Evolutionary conservation across 2,329 filamentous ascomycete species (phyloP), one percentile per base, ranked within the genome.

Genomic region (Ascochyta clinopodiicola): DNA sequence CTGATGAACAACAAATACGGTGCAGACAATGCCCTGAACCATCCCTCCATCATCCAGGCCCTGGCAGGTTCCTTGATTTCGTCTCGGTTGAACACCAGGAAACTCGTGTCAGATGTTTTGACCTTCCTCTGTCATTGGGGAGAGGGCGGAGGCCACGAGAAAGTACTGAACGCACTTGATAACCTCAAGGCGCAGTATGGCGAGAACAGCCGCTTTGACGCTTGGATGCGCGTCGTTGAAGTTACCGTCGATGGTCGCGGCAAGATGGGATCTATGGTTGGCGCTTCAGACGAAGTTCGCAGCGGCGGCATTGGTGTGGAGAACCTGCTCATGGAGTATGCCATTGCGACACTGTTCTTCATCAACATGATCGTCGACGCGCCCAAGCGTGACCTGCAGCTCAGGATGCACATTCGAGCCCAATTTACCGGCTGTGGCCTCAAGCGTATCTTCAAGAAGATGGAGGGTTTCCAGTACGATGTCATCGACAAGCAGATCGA

Each of bases 1-100:
- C 79, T 98, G 54, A 96, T 98, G 90, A 99, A 99, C 86, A 99
- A 97, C 84, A 97, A 96, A 75, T 98, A 96, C 75, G 95, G 95
- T 59, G 95, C 95, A 59, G 95, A 99, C 73, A 93, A 99, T 82
- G 95, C 95, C 17, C 82, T 99, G 53, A 82, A 86, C 57, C 93
- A 98, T 72, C 90, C 95, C 71, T 91, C 94, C 72, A 91, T 98
- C 60, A 88, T 97, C 60, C 87, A 96, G 52, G 91, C 95, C 1
- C 82, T 99, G 39, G 91, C 89, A 44, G 92, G 87, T 21, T 96
- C 92, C 32, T 82, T 99, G 53, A 91, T 93, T 48, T 96, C 93
- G 9, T 89, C 93, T 8, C 87, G 95, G 46, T 82, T 99, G 54
- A 95, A 92, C 44, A 98, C 95, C 1, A 84, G 95, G 68, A 98